phyloP scores from a whole-genome alignment of 169 alveolate species.

The Eimeria zaria region DNA sequence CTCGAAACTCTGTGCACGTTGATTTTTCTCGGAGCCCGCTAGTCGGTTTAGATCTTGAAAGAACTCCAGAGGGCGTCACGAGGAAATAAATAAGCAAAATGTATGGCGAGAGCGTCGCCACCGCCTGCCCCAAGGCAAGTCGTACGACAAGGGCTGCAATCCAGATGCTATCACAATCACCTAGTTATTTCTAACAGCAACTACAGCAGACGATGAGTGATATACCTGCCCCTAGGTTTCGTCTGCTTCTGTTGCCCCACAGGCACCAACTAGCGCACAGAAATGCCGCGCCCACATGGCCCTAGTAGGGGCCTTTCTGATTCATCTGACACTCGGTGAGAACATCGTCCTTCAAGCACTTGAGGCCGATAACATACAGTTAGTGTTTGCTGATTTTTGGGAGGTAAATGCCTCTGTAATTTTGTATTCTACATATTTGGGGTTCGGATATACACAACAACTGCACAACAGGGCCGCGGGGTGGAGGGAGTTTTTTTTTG shows the following conservation, averaged over 20 bases:
- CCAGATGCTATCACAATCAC: too few relatives aligned
- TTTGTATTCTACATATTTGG: background rate
- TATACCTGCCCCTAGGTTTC: background rate
- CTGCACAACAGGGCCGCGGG: background rate
- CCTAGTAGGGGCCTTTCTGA: conserved; percentile 73
- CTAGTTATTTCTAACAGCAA: too few relatives aligned
- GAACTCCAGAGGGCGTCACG: background rate
- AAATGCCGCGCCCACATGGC: conserved; percentile 70
- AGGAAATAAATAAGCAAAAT: background rate
- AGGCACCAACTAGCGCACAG: conserved; percentile 50
- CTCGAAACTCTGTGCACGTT: too few relatives aligned
- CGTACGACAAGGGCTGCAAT: background rate
- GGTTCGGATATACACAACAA: background rate
- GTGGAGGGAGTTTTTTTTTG: background rate
- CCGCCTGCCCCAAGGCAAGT: conserved; percentile 66
- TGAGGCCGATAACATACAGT: background rate
- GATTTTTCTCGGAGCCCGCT: too few relatives aligned
- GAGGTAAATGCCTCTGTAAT: background rate
- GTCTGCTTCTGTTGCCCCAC: background rate
- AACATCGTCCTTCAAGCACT: background rate
- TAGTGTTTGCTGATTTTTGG: background rate
- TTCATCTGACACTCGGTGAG: conserved; percentile 72
- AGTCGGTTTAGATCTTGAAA: background rate
- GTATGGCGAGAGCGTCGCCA: conserved; percentile 76
- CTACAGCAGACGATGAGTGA: background rate